Base-by-base conservation (phyloP, 2,329 filamentous ascomycete genomes). In the Didymella glomerata region DNA sequence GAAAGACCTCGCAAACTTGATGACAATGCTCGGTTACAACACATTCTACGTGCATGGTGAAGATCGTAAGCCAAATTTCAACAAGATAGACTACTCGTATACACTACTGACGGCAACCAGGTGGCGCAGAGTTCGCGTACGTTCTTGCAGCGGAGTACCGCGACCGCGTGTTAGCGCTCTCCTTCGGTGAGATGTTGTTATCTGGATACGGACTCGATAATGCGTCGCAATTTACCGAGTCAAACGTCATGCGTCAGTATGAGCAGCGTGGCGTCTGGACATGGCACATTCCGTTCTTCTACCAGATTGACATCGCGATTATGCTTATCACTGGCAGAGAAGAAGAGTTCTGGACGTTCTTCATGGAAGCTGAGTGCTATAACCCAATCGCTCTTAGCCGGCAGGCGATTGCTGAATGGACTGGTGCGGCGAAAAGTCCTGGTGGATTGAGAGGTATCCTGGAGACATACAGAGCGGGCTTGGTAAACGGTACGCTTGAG, bases 311-410 rank as follows among this genome's bases (percentile, higher is more conserved):
- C 52, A 61, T 76, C 9, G 73, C 73, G 2, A 73, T 74, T 54
- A 76, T 77, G 74, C 67, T 77, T 22, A 76, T 76, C 38, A 64
- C 68, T 28, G 73, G 74, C 20, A 64, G 71, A 25, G 74, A 76
- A 60, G 64, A 67, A 20, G 73, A 74, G 59, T 76, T 77, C 56
- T 77, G 74, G 73, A 70, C 72, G 48, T 62, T 27, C 67, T 77
- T 76, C 63, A 75, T 76, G 58, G 74, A 73, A 59, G 70, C 73
- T 57, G 74, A 77, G 60, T 76, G 72, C 61, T 76, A 75, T 55
- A 74, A 76, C 25, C 75, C 75, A 2, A 68, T 69, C 18, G 58
- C 67, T 3, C 72, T 76, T 30, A 69, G 71, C 49, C 67, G 69
- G 1, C 66, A 66, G 46, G 75, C 50, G 20, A 50, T 60, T 22